Percentiles rank a stretch among this genome's conserved stretches.
These are phyloP conservation scores for Zoysia pacifica DNA, from an alignment of 176 grass and related monocot species.

Conservation along the genomic window DNA sequence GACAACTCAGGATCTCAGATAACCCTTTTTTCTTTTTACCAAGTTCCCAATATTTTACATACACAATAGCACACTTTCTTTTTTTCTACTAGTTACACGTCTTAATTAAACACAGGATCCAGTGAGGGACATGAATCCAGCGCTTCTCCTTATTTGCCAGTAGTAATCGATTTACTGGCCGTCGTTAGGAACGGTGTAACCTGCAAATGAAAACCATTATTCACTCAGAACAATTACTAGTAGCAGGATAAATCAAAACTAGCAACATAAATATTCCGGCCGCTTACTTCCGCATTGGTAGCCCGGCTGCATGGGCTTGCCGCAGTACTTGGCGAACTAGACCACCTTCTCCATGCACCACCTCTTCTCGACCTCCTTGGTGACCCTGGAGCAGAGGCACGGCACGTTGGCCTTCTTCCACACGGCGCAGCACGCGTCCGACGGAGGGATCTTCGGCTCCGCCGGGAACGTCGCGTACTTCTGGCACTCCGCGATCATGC, in stretches of 20 bases:
- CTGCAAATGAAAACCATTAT: neutral
- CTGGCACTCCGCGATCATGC: neutral
- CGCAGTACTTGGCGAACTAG: neutral
- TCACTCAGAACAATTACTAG: neutral
- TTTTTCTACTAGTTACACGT: neutral
- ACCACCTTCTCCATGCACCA: neutral
- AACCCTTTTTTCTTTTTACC: neutral
- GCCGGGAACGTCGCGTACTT: neutral
- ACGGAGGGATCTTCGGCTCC: neutral
- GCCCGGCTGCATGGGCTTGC: neutral
- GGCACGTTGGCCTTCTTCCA: neutral
- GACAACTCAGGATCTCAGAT: too few relatives aligned
- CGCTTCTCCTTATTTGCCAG: too few relatives aligned
- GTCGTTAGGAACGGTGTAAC: neutral
- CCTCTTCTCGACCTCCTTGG: neutral
- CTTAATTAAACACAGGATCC: neutral
- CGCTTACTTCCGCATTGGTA: neutral
- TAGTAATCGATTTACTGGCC: neutral
- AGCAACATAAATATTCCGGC: neutral
- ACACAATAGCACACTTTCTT: neutral
- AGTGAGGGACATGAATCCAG: neutral
- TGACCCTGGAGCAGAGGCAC: neutral
- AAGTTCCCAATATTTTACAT: neutral
- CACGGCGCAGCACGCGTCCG: neutral
- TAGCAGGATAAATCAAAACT: neutral